A percentile compares a stretch with the other conserved stretches of the same genome.
phyloP scores from a whole-genome alignment of 345 rosid genomes.

The Gossypium anomalum region DNA sequence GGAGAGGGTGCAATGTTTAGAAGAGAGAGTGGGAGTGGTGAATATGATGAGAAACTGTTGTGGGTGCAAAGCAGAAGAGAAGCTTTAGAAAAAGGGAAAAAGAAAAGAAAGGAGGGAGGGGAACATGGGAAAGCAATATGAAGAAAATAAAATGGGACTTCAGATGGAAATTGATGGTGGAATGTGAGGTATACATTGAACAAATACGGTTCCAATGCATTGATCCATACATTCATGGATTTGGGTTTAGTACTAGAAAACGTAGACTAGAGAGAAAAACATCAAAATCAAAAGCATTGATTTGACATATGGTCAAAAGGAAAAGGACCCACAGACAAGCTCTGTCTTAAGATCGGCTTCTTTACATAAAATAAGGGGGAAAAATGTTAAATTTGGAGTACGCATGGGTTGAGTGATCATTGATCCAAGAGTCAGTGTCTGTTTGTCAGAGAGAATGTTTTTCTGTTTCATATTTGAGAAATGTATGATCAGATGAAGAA shows the following conservation, averaged over 20 bases:
- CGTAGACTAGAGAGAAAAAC: neutral
- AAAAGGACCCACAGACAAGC: conserved; percentile 29
- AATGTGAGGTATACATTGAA: conserved; percentile 12
- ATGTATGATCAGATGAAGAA: neutral
- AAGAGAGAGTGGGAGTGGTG: conserved; percentile 28
- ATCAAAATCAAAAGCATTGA: neutral
- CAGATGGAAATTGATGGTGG: too few species aligned
- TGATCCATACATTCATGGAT: too few species aligned
- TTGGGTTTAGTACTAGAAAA: neutral
- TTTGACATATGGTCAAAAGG: conserved; percentile 42
- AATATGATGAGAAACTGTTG: conserved; percentile 43
- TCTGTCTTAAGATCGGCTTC: conserved; percentile 24
- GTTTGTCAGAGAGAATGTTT: conserved; percentile 35
- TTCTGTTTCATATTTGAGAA: neutral
- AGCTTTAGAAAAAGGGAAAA: conserved; percentile 34
- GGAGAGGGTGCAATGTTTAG: neutral
- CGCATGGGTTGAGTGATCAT: conserved; percentile 17
- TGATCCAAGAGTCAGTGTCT: conserved; percentile 36
- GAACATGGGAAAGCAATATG: too few species aligned
- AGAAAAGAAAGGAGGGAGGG: too few species aligned
- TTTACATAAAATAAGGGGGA: neutral
- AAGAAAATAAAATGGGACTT: too few species aligned
- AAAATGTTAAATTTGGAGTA: neutral
- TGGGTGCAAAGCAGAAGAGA: conserved; percentile 27
- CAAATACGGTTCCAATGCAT: conserved; percentile 9